Evolutionary conservation across 164 flowering plant species (phyloP), one percentile per base, ranked within the genome.

Genomic region (Stephania yunnanensis): DNA sequence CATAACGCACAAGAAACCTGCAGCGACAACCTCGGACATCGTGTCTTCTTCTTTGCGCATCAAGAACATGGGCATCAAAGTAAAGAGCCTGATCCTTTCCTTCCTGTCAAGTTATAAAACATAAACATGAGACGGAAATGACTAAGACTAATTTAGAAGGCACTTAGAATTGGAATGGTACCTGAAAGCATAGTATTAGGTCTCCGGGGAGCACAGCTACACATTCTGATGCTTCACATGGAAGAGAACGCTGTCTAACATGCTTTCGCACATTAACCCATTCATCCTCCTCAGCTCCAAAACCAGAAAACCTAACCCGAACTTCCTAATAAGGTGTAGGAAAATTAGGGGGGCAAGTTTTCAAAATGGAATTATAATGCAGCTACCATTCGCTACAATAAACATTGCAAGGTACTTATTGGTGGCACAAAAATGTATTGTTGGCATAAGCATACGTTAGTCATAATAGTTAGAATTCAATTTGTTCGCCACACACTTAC

Each of bases 11-110:
- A 71, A 93, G 85, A 78, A 95, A 93, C 85, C 99, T 86, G 83
- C 99, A 95, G 50, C 99, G 97, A 74, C 99, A 95, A 77, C 99
- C 99, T 81, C 99, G 89, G 10, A 89, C 90, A 86, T 95, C 99
- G 83, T 95, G 98, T 75, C 97, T 89, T 79, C 99, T 81, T 77
- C 99, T 83, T 84, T 95, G 97, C 12, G 98, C 92, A 86, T 95
- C 98, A 76, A 95, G 90, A 55, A 95, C 97, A 85, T 91, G 98
- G 36, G 99, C 98, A 82, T 95, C 98, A 85, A 86, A 95, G 85
- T 95, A 95, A 76, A 95, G 94, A 80, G 99, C 99, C 82, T 95
- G 99, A 77, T 95, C 98, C 84, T 92, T 91, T 70, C 99, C 99
- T 88, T 93, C 99, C 99, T 95, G 85, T 82, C 74, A 74, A 58